Evolutionary conservation across 1,284 basidiomycete genomes (phyloP).

Genomic region (Cutaneotrichosporon cutaneum): DNA sequence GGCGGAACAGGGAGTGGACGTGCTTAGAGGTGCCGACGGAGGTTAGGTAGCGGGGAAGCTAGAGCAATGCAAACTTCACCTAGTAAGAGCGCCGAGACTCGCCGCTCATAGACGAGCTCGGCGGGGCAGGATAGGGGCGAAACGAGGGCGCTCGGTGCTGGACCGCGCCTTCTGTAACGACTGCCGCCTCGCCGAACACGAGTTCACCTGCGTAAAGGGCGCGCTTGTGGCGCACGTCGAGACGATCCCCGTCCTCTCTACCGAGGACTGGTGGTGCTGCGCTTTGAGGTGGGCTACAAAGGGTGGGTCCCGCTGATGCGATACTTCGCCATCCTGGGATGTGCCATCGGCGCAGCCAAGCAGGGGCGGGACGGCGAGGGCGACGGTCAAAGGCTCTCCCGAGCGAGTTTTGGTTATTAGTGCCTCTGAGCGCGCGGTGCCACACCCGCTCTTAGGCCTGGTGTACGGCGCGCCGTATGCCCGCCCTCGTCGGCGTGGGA

Average conservation of each 20-base stretch:
- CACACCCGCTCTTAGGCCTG: conserved; percentile 63
- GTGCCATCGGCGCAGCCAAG: conserved; percentile 37
- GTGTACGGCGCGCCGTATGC: conserved; percentile 51
- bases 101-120: neutral
- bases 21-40: too few species aligned
- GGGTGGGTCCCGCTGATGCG: conserved; percentile 61
- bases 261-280: conserved; percentile 60
- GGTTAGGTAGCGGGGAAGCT: too few species aligned
- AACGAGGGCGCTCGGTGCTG: too few species aligned
- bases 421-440: conserved; percentile 51
- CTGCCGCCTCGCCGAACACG: neutral
- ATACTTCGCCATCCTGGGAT: conserved; percentile 27
- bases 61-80: too few species aligned
- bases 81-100: too few species aligned
- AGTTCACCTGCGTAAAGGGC: conserved; percentile 59
- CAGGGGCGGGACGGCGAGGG: conserved; percentile 49
- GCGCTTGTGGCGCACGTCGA: conserved; percentile 64
- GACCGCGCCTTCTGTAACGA: neutral
- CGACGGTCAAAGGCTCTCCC: conserved; percentile 59
- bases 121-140: too few species aligned
- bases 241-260: conserved; percentile 55
- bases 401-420: conserved; percentile 62
- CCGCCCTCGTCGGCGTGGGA: conserved; percentile 56
- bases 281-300: conserved; percentile 62
- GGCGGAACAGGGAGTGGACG: too few species aligned